phyloP scores from a whole-genome alignment of 345 rosid genomes.

The Gossypium thurberi region DNA sequence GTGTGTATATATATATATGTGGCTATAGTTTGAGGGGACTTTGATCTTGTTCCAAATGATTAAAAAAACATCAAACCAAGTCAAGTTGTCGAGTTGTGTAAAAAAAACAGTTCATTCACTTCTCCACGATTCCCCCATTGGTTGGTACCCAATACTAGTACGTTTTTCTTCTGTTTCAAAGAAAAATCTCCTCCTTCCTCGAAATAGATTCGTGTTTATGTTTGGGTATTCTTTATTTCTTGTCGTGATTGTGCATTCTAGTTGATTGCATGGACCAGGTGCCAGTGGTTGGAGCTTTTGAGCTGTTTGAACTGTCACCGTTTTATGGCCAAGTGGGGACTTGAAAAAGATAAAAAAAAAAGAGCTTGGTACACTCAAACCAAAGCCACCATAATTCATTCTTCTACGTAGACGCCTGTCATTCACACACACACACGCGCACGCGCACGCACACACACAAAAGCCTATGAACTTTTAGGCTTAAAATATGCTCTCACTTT shows the following conservation, averaged over 20 bases:
- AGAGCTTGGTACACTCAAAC: no score
- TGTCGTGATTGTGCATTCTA: not conserved
- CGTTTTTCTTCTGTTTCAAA: not conserved
- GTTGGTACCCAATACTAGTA: slow-evolving; percentile 9
- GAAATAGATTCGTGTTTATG: not conserved
- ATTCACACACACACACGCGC: no score
- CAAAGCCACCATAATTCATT: no score
- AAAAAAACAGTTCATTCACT: not conserved
- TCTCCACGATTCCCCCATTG: slow-evolving; percentile 20
- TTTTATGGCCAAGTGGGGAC: not conserved
- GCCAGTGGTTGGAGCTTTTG: not conserved
- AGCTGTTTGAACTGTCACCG: not conserved
- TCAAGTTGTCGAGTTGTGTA: slow-evolving; percentile 3
- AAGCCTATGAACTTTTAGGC: no score
- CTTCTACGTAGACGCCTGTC: no score
- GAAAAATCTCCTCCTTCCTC: no score
- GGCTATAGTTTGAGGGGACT: no score
- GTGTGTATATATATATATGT: no score
- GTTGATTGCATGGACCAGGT: not conserved
- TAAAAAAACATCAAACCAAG: not conserved
- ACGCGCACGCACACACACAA: no score
- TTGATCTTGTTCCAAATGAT: not conserved
- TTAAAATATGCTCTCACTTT: no score
- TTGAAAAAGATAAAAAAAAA: not conserved
- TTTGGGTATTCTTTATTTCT: not conserved